Percentiles rank a stretch among this genome's conserved stretches.
These are phyloP conservation scores for Porcisia hertigi DNA, from an alignment of 208 protist species.

Conservation along the genomic window DNA sequence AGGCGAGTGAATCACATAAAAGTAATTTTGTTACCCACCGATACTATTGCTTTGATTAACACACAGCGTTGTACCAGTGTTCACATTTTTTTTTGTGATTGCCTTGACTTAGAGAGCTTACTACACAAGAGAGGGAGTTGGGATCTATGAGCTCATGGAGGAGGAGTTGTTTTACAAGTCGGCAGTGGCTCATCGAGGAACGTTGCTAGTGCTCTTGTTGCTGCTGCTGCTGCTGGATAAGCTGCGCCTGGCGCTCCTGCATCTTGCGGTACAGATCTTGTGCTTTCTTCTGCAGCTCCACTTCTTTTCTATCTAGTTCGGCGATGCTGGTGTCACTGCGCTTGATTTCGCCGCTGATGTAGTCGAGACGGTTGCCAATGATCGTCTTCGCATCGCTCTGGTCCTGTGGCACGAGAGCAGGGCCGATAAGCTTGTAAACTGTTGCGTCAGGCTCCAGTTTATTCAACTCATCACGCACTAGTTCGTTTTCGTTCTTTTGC, in stretches of 20 bases:
- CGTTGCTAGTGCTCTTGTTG: conserved; percentile 9
- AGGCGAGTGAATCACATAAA: background rate
- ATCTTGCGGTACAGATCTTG: conserved; percentile 85
- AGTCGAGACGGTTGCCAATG: conserved; percentile 91
- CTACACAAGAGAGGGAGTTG: conserved; percentile 1
- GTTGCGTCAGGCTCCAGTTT: conserved; percentile 86
- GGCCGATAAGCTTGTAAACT: conserved; percentile 96
- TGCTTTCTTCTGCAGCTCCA: conserved; percentile 67
- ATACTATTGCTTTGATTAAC: background rate
- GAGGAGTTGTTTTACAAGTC: background rate
- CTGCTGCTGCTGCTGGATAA: conserved; percentile 72
- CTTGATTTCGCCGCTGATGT: conserved; percentile 92
- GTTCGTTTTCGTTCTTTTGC: conserved; percentile 95
- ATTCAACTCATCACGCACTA: conserved; percentile 93
- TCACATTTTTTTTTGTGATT: background rate
- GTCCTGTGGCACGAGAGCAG: conserved; percentile 93
- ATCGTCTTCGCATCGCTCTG: conserved; percentile 91
- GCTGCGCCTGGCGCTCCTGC: conserved; percentile 73
- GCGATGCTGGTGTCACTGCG: conserved; percentile 76
- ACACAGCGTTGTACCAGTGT: background rate
- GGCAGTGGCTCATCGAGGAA: background rate
- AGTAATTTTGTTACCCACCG: background rate
- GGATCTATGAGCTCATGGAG: background rate
- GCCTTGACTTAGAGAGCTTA: background rate
- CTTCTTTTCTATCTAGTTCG: conserved; percentile 81